Evolutionary conservation across 2,329 filamentous ascomycete genomes (phyloP), one percentile per base, ranked within the genome.

Genomic region (Microcyclosporella mali): DNA sequence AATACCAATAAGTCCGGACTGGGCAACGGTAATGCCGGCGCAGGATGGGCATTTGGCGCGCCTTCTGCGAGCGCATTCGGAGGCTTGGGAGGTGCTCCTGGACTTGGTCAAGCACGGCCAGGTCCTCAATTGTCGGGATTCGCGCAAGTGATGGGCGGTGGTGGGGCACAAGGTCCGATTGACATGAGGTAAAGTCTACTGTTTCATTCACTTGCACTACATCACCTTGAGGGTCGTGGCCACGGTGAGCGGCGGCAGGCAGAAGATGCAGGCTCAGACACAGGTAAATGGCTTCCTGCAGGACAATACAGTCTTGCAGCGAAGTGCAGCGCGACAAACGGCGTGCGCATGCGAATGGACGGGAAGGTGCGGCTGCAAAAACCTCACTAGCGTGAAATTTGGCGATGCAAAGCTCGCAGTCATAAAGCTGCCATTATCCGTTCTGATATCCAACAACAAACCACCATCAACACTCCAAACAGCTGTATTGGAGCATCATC

Each of bases 41-140:
- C 73, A 48, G 73, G 73, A 59, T 79, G 76, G 76, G 75, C 72
- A 37, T 78, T 78, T 58, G 73, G 73, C 37, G 63, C 73, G 41
- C 73, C 74, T 33, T 70, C 74, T 58, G 73, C 71, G 50, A 69
- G 72, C 41, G 37, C 27, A n/a, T 50, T 52, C 25, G 45, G 46
- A 3, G 50, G 48, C 29, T 49, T 47, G 2, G 41, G 47, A 25
- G 56, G 49, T 12, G 47, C 51, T 17, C 54, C 54, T 19, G 51
- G 56, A 19, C 40, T 56, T 34, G 49, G 43, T 15, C 45, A 43
- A 8, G 47, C 35, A 35, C 52, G 58, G 37, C 55, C 56, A 28
- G 47, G 48, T 37, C 21, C 21, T 4, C 56, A 55, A 47, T 49
- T 63, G 16, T 60, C 57, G 17, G 60, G 59, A 8, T 63, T 62